Evolutionary conservation across 257 asterid species (phyloP).

Genomic region (Solanum sejunctum): DNA sequence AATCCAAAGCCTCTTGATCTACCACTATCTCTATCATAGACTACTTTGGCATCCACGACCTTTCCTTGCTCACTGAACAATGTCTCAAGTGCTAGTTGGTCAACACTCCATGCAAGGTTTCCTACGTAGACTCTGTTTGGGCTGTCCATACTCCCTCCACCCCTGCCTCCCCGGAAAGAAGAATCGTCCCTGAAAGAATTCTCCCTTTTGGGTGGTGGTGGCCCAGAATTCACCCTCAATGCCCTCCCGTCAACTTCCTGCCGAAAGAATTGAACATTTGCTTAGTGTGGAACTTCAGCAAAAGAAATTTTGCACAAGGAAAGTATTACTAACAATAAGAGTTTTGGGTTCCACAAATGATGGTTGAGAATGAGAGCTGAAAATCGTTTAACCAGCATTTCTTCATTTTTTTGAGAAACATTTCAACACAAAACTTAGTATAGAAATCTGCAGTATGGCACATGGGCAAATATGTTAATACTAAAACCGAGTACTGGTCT

Average conservation of each 20-base stretch:
- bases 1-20: conserved; percentile 92
- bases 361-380: not conserved
- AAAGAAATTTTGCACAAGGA: not conserved
- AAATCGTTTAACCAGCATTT: not conserved
- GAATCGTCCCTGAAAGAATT: conserved; percentile 8
- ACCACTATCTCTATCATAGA: conserved; percentile 77
- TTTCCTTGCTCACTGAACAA: conserved; percentile 66
- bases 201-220: conserved; percentile 65
- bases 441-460: not conserved
- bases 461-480: not conserved
- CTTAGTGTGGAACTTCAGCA: not conserved
- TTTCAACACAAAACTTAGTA: not conserved
- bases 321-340: not conserved
- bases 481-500: not conserved
- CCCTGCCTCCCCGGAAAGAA: conserved; percentile 44
- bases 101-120: conserved; percentile 88
- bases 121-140: conserved; percentile 61
- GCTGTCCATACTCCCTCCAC: conserved; percentile 31
- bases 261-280: not conserved
- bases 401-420: not conserved
- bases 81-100: conserved; percentile 52
- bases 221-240: conserved; percentile 75
- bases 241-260: conserved; percentile 82
- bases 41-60: conserved; percentile 79
- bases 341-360: not conserved